phyloP scores from a whole-genome alignment of 176 grass and related monocot genomes.

The Oryza nivara region DNA sequence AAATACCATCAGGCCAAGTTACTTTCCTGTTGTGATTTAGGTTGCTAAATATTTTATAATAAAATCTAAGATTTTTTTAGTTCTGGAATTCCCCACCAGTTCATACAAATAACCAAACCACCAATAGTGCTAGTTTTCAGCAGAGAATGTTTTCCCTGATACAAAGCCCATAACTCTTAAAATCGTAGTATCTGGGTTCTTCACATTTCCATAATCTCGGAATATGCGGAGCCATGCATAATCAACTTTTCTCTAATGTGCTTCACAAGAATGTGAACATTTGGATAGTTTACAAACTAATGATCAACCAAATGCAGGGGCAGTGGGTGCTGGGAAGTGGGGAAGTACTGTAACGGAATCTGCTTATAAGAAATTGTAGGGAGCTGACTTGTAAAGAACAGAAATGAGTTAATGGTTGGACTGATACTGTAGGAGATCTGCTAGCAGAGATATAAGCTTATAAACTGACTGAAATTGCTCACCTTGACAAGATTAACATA shows the following conservation, averaged over 20 bases:
- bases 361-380: constrained; percentile 15
- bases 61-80: no score
- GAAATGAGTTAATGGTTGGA: constrained; percentile 12
- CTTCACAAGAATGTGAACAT: constrained; percentile 32
- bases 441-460: constrained; percentile 27
- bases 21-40: no score
- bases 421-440: background rate
- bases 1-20: no score
- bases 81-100: no score
- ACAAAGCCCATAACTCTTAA: constrained; percentile 26
- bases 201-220: constrained; percentile 2
- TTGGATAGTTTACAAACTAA: constrained; percentile 9
- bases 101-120: no score
- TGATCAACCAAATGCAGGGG: background rate
- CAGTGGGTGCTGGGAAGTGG: no score
- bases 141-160: no score
- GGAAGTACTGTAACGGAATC: constrained; percentile 20
- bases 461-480: constrained; percentile 34
- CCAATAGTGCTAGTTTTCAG: no score
- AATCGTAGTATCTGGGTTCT: constrained; percentile 8
- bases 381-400: background rate
- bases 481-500: constrained; percentile 92
- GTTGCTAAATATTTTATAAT: no score
- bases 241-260: constrained; percentile 14
- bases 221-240: constrained; percentile 28